These are phyloP conservation scores for Ustilago trichophora DNA, from an alignment of 1,284 basidiomycete genomes.

Conservation along the genomic window DNA sequence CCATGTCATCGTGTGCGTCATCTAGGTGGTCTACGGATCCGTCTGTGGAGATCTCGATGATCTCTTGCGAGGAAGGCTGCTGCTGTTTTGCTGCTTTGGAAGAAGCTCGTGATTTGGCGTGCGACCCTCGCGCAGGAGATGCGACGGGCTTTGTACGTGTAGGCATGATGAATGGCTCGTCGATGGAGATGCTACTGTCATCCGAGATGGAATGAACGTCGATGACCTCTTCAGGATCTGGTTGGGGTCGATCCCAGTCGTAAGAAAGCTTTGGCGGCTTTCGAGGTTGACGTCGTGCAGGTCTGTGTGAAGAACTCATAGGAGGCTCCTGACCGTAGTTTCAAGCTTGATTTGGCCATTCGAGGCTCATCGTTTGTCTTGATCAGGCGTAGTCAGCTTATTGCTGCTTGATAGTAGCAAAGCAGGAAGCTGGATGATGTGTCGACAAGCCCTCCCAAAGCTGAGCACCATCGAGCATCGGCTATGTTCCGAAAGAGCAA, in stretches of 20 bases:
- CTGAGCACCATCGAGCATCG: no score
- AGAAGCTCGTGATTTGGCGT: not conserved
- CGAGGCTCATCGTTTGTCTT: slow-evolving; percentile 1
- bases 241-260: slow-evolving; percentile 24
- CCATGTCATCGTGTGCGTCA: slow-evolving; percentile 27
- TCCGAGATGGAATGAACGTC: slow-evolving; percentile 38
- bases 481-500: not conserved
- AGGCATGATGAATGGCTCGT: slow-evolving; percentile 7
- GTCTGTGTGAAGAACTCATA: slow-evolving; percentile 15
- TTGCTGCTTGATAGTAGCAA: no score
- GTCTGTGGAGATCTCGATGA: slow-evolving; percentile 34
- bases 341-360: no score
- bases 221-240: slow-evolving; percentile 41
- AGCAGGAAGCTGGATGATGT: no score
- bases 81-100: slow-evolving; percentile 1
- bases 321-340: not conserved
- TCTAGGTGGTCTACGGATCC: slow-evolving; percentile 14
- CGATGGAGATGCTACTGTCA: slow-evolving; percentile 7
- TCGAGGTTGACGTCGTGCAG: slow-evolving; percentile 13
- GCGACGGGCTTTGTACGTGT: slow-evolving; percentile 12
- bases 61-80: slow-evolving; percentile 7
- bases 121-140: not conserved
- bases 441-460: no score
- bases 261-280: slow-evolving; percentile 25
- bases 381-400: not conserved